A percentile compares a stretch with the other conserved stretches of the same genome.
These are phyloP conservation scores for Fusarium tuaranense DNA, from an alignment of 2,329 filamentous ascomycete species.

Conservation along the genomic window DNA sequence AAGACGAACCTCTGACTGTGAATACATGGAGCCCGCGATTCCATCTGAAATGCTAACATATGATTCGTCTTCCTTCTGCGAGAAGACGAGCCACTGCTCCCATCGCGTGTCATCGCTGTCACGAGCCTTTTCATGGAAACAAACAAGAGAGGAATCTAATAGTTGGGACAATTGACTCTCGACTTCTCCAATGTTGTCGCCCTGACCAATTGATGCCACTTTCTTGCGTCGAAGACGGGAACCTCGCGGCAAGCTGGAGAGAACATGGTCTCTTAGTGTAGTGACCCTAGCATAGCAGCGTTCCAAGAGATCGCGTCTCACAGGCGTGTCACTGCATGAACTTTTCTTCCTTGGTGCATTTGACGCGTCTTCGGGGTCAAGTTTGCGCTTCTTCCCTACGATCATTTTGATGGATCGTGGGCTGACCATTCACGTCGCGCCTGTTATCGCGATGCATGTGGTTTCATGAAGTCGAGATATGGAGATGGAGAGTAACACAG, in stretches of 20 bases:
- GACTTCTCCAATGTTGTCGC: constrained; percentile 40
- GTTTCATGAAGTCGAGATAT: not conserved
- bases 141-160: constrained; percentile 78
- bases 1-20: constrained; percentile 70
- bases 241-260: constrained; percentile 72
- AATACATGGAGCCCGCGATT: constrained; percentile 58
- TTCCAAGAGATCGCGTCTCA: constrained; percentile 72
- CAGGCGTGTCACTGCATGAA: constrained; percentile 30
- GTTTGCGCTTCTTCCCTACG: constrained; percentile 45
- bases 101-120: constrained; percentile 55
- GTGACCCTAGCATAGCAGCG: constrained; percentile 75
- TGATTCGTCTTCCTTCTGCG: constrained; percentile 71
- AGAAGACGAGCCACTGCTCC: constrained; percentile 70
- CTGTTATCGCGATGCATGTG: not conserved
- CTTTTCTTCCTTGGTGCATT: constrained; percentile 22
- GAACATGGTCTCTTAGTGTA: constrained; percentile 77
- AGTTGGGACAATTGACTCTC: constrained; percentile 64
- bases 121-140: constrained; percentile 53
- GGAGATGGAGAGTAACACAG: constrained; percentile 4
- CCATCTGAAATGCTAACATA: constrained; percentile 64
- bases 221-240: constrained; percentile 73
- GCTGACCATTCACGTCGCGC: constrained; percentile 24
- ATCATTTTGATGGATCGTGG: constrained; percentile 38
- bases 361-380: constrained; percentile 38
- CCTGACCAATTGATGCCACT: constrained; percentile 59